Base-by-base conservation (phyloP, 345 rosid species). In the Erucastrum elatum region DNA sequence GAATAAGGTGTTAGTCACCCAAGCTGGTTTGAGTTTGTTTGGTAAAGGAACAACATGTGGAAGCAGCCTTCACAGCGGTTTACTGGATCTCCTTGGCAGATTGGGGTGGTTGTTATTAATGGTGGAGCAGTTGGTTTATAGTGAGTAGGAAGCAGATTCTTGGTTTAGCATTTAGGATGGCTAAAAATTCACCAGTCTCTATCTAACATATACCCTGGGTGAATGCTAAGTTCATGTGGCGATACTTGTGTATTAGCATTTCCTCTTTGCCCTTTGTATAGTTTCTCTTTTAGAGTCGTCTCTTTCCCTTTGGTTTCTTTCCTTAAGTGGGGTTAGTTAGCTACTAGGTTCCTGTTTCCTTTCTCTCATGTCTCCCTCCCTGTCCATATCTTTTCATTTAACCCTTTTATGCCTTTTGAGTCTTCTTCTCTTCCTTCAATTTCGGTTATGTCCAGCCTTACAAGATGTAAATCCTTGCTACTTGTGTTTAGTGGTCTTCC, bases 1-100 rank as follows among this genome's bases (percentile, higher is more conserved):
- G 87, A 88, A 87, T 83, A 87, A 90, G 82, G 82, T 21, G 21
- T 21, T 21, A 21, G 21, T 21, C 21, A 21, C 21, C 21, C 21
- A 21, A 31, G 82, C 71, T 66, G 79, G 77, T 69, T 72, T 76
- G 74, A 59, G 82, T 81, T 81, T 59, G 55, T 29, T 37, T 72
- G 75, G 84, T 74, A 65, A 71, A 74, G 75, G 58, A 66, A 80
- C 78, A 53, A 80, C 78, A 21, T 21, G 37, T 25, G 69, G 71
- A 55, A 74, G 64, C 79, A 77, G 79, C 66, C 30, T 67, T 80
- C 76, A 86, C 31, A 37, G 66, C 71, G 66, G 83, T 82, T 77
- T 85, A 86, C 80, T 67, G 64, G 55, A 69, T 68, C 71, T 68
- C 71, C 34, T 21, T 21, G 21, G 21, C 21, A 21, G 21, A 21